Evolutionary conservation across 2,329 filamentous ascomycete species (phyloP), one percentile per base, ranked within the genome.

Genomic region (Furcasterigmium sp.): DNA sequence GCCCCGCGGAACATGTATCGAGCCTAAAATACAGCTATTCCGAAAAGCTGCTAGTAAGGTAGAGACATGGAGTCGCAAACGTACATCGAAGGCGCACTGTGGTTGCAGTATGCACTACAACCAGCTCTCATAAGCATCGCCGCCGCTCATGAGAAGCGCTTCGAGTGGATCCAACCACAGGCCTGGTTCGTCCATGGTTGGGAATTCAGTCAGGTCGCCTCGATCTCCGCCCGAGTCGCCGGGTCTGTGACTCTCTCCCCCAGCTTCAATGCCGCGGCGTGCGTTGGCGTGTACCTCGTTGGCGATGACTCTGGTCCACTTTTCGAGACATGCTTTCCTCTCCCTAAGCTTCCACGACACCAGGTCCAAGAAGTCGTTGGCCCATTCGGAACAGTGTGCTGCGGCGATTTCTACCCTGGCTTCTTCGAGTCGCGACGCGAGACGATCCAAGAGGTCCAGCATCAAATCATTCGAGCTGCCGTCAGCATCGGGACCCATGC

Each of bases 371-470:
- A 42, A 42, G 34, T 47, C 38, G 28, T 47, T 47, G 23, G 41
- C 23, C 45, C 45, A 47, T 23, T 47, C 45, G 28, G 34, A 39
- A 26, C 45, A 47, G 35, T 44, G 45, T 19, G 45, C 45, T 29
- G 45, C 41, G 15, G 45, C 41, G 42, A 47, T 47, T 41, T 44
- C 42, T 20, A 42, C 34, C 42, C 42, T 47, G 11, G 45, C 45
- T 42, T 47, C 42, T 47, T 47, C 45, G 26, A 45, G 41, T 18
- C 42, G 43, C 37, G 43, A 48, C 21, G 43, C 46, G 21, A 45
- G 39, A 21, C 43, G 40, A 20, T 45, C 46, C 28, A 45, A 26
- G 20, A 45, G 46, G 17, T 45, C 40, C 17, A 45, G 43, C 46
- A 48, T 48, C 40, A 48, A 20, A 44, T 48, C 46, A 19, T 43